These are phyloP conservation scores for Cordyceps militaris DNA, from an alignment of 2,329 filamentous ascomycete genomes.

Conservation along the genomic window DNA sequence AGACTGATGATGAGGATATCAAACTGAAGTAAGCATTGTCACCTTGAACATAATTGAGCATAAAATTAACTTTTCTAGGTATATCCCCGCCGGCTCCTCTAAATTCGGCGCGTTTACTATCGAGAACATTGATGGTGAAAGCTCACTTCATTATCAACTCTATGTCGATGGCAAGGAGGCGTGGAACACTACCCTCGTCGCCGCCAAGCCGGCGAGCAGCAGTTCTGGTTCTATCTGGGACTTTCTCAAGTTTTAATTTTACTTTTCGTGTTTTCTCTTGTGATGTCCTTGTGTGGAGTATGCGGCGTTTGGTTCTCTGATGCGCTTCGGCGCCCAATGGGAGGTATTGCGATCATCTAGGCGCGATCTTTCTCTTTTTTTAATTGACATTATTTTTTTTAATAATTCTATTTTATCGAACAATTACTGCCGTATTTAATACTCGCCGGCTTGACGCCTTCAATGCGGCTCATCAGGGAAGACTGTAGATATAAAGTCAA, in stretches of 20 bases:
- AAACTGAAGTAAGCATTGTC: conserved; percentile 62
- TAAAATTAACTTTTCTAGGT: conserved; percentile 36
- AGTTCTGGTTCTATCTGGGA: conserved; percentile 39
- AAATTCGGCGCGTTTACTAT: conserved; percentile 77
- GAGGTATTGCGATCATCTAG: not conserved
- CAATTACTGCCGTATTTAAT: too few relatives aligned
- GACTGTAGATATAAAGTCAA: too few relatives aligned
- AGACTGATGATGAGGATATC: conserved; percentile 75
- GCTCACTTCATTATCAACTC: conserved; percentile 69
- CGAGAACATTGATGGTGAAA: conserved; percentile 56
- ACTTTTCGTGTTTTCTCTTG: not conserved
- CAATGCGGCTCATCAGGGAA: too few relatives aligned
- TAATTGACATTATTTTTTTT: not conserved
- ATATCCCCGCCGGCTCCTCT: conserved; percentile 75
- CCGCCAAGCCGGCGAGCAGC: conserved; percentile 27
- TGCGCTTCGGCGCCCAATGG: not conserved
- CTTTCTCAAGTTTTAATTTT: conserved; percentile 25
- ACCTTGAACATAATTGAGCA: too few relatives aligned
- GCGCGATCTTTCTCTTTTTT: not conserved
- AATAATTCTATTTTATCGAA: too few relatives aligned
- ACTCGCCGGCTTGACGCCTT: too few relatives aligned
- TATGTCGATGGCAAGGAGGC: conserved; percentile 74
- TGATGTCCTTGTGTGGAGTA: not conserved
- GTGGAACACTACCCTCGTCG: conserved; percentile 59
- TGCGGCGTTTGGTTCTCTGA: not conserved